A percentile compares a stretch with the other conserved stretches of the same genome.
phyloP scores from a whole-genome alignment of 164 flowering plant species.

The Euptelea pleiosperma region DNA sequence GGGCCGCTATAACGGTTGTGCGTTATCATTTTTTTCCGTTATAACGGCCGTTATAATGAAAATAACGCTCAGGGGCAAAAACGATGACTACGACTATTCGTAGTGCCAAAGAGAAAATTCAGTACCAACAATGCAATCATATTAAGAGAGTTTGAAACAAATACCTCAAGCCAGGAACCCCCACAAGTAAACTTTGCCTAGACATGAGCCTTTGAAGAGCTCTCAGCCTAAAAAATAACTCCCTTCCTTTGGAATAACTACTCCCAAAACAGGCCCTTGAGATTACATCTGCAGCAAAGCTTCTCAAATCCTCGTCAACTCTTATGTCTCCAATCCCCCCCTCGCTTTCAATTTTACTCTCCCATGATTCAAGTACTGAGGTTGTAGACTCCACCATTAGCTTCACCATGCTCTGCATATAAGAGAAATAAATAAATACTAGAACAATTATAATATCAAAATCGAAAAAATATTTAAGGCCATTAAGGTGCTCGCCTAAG shows the following conservation, averaged over 20 bases:
- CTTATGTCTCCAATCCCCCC: constrained; percentile 33
- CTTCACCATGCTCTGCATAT: constrained; percentile 35
- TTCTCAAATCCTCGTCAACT: constrained; percentile 35
- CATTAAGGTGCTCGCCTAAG: too few species aligned
- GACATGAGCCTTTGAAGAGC: constrained; percentile 26
- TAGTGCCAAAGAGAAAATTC: too few species aligned
- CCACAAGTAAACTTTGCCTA: constrained; percentile 16
- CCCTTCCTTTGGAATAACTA: constrained; percentile 19
- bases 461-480: too few species aligned
- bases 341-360: constrained; percentile 18
- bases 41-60: background rate
- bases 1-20: too few species aligned
- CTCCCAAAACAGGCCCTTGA: constrained; percentile 33
- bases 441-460: too few species aligned
- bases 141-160: background rate
- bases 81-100: background rate
- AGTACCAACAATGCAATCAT: background rate
- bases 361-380: constrained; percentile 37
- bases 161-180: constrained; percentile 37
- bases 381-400: constrained; percentile 35
- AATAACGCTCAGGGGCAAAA: background rate
- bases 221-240: constrained; percentile 22
- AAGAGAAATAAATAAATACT: background rate
- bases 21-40: background rate
- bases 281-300: constrained; percentile 34